Evolutionary conservation across 2,329 filamentous ascomycete genomes (phyloP).

Genomic region (Biscogniauxia marginata): DNA sequence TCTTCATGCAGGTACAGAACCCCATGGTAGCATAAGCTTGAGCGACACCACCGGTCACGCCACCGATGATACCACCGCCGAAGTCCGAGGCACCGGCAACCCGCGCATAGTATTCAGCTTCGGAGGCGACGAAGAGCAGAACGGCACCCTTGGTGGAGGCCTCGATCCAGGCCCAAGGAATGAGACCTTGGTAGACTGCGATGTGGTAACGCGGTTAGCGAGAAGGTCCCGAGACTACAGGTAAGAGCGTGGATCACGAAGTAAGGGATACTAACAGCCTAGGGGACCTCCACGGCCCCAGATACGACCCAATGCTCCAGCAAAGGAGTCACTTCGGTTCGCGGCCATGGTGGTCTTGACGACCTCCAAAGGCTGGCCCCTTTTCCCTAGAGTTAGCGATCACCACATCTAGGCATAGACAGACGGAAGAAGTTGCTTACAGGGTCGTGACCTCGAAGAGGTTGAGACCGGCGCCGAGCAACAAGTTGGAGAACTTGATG

Average conservation of each 20-base stretch:
- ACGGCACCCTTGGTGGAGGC: conserved; percentile 99
- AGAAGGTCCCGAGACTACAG: conserved; percentile 23
- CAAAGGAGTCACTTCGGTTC: conserved; percentile 86
- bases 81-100: conserved; percentile 82
- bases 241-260: conserved; percentile 4
- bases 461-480: conserved; percentile 91
- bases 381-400: conserved; percentile 27
- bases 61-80: conserved; percentile 81
- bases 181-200: conserved; percentile 97
- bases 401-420: neutral
- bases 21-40: conserved; percentile 99
- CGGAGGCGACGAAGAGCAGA: conserved; percentile 96
- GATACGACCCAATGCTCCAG: conserved; percentile 76
- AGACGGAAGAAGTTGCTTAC: conserved; percentile 2
- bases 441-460: conserved; percentile 78
- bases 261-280: conserved; percentile 70
- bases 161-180: conserved; percentile 99
- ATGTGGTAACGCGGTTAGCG: conserved; percentile 11
- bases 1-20: conserved; percentile 99
- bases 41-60: conserved; percentile 90
- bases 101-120: conserved; percentile 94
- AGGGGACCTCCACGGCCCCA: conserved; percentile 91
- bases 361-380: conserved; percentile 85
- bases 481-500: conserved; percentile 98
- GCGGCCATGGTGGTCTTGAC: conserved; percentile 99